Base-by-base conservation (phyloP, 805 yeast species). In the Blastobotrys terrestris region DNA sequence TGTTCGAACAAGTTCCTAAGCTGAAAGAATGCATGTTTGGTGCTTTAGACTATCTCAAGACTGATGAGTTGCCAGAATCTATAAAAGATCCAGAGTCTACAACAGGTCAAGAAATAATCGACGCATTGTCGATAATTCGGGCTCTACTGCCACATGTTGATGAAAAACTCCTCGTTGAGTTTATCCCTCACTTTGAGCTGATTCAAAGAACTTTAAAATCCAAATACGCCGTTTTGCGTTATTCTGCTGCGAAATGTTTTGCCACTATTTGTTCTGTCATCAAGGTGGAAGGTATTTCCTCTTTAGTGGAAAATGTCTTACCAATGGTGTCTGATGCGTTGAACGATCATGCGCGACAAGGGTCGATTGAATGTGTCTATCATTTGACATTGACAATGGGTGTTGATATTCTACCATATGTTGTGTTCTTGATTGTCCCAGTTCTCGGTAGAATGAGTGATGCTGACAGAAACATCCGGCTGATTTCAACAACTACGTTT, bases 381-480 rank as follows among this genome's bases (percentile, higher is more conserved):
- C 97, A 94, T 64, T 73, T 94, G 46, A 81, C 96, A 1, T 75
- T 76, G 41, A 78, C 85, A 2, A 89, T 94, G 97, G 97, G 95
- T 1, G 74, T 87, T 5, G 86, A 80, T 55, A 89, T 95, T 52
- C 72, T 94, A 55, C 99, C 99, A 0, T 94, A 92, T 67, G 91
- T 94, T 47, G 95, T 94, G 39, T 94, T 94, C 67, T 77, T 94
- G 61, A 89, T 94, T 67, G 98, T 95, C 22, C 99, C 99, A 8
- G 89, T 94, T 2, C 74, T 94, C 60, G 99, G 99, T 45, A 79
- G 99, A 64, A 94, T 94, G 99, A 91, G 97, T 75, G 99, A 94
- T 68, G 76, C 96, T 1, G 88, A 92, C 64, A 77, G 77, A 50
- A 96, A 88, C 64, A 84, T 91, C n/a, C 80, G 99, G 62, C 77